These are phyloP conservation scores for Exophiala viscosa DNA, from an alignment of 2,329 filamentous ascomycete species.

Conservation along the genomic window DNA sequence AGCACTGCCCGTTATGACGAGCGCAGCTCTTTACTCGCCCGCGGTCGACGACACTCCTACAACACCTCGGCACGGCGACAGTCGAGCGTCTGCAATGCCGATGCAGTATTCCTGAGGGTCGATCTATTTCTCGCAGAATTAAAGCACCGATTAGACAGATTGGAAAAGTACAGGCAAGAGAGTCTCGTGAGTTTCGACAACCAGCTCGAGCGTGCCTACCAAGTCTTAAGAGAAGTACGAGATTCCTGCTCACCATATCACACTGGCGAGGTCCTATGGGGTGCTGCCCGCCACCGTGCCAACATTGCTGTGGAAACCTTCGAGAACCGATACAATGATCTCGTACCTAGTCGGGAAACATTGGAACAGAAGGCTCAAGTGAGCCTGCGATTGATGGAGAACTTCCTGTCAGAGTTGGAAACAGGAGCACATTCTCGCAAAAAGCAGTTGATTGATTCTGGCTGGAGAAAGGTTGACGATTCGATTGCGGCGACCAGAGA, in stretches of 20 bases:
- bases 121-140: slow-evolving; percentile 67
- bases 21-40: slow-evolving; percentile 20
- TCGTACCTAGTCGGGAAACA: slow-evolving; percentile 76
- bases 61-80: slow-evolving; percentile 39
- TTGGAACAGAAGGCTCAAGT: slow-evolving; percentile 88
- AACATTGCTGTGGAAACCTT: slow-evolving; percentile 90
- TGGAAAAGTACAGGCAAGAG: slow-evolving; percentile 83
- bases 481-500: slow-evolving; percentile 69
- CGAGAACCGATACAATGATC: slow-evolving; percentile 82
- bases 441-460: slow-evolving; percentile 73
- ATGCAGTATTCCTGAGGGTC: slow-evolving; percentile 45
- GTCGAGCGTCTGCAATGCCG: slow-evolving; percentile 44
- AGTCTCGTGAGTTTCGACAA: slow-evolving; percentile 76
- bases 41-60: slow-evolving; percentile 45
- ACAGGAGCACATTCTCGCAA: slow-evolving; percentile 73
- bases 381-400: slow-evolving; percentile 80
- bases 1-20: slow-evolving; percentile 17
- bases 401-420: slow-evolving; percentile 82
- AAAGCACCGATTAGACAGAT: slow-evolving; percentile 77
- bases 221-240: slow-evolving; percentile 79
- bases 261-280: slow-evolving; percentile 77
- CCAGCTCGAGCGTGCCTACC: slow-evolving; percentile 78
- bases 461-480: slow-evolving; percentile 75
- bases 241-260: slow-evolving; percentile 77
- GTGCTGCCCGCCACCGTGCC: slow-evolving; percentile 76